Percentiles rank a stretch among this genome's conserved stretches.
phyloP scores from a whole-genome alignment of 805 yeast genomes.

The Candida incommunis region DNA sequence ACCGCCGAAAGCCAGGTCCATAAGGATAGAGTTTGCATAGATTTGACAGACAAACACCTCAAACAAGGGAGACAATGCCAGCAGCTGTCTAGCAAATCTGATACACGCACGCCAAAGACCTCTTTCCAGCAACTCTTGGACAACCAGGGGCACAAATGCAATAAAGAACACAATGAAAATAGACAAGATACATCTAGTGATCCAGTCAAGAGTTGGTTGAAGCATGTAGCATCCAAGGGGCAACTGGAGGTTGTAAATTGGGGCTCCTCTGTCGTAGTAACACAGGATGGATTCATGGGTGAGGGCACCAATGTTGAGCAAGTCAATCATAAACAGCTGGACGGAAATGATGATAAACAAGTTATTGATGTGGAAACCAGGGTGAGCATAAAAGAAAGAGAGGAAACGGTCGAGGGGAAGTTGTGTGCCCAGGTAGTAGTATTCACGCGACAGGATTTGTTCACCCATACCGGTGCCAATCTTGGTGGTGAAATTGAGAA shows the following conservation, averaged over 20 bases:
- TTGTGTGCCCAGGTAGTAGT: constrained; percentile 79
- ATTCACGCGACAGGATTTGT: constrained; percentile 82
- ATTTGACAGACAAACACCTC: constrained; percentile 94
- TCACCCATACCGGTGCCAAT: constrained; percentile 99
- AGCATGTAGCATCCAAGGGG: constrained; percentile 83
- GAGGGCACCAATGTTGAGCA: constrained; percentile 69
- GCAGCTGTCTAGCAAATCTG: constrained; percentile 60
- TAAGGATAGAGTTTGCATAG: constrained; percentile 62
- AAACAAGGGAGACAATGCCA: constrained; percentile 77
- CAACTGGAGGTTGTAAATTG: constrained; percentile 55
- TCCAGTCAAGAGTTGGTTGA: constrained; percentile 82
- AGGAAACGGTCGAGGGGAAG: constrained; percentile 80
- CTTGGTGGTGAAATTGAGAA: constrained; percentile 84
- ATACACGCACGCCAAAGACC: constrained; percentile 63
- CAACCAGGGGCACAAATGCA: constrained; percentile 73
- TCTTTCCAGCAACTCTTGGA: constrained; percentile 79
- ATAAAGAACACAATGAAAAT: constrained; percentile 88
- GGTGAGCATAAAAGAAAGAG: constrained; percentile 92
- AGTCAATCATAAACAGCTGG: constrained; percentile 70
- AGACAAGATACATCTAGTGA: constrained; percentile 72
- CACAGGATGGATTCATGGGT: constrained; percentile 61
- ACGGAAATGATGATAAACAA: constrained; percentile 75
- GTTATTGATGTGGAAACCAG: constrained; percentile 90
- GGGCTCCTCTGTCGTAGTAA: constrained; percentile 46
- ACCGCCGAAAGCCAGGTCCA: constrained; percentile 78